Evolutionary conservation across 2,329 filamentous ascomycete species (phyloP).

Genomic region (Sphaerulina populicola): DNA sequence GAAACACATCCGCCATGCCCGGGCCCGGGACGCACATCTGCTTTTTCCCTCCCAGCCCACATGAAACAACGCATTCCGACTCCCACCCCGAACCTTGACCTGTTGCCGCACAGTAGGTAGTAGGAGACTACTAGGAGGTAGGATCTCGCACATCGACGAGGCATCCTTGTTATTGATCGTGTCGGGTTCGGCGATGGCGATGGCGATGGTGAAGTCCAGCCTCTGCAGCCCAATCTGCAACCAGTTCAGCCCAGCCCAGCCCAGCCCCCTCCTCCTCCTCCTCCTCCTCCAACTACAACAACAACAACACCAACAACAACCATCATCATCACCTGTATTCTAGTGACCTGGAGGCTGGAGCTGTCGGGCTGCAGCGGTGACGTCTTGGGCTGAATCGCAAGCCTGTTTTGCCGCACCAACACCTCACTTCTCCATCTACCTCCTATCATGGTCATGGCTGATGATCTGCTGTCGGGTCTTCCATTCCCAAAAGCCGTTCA

Average conservation of each 20-base stretch:
- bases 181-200: neutral
- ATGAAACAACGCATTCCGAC: constrained; percentile 1
- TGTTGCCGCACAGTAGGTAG: neutral
- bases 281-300: too few relatives aligned
- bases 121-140: too few relatives aligned
- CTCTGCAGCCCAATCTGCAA: constrained; percentile 3
- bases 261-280: neutral
- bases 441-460: too few relatives aligned
- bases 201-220: neutral
- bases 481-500: too few relatives aligned
- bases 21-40: neutral
- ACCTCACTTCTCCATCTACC: too few relatives aligned
- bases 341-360: too few relatives aligned
- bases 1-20: too few relatives aligned
- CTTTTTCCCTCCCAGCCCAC: neutral
- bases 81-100: constrained; percentile 4
- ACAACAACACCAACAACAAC: neutral
- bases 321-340: too few relatives aligned
- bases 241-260: neutral
- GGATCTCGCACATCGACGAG: neutral
- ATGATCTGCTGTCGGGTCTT: too few relatives aligned
- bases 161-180: constrained; percentile 1
- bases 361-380: neutral
- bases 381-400: neutral
- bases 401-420: neutral